Evolutionary conservation across 1,284 basidiomycete species (phyloP).

Genomic region (Sporisorium iseilematis-ciliati): DNA sequence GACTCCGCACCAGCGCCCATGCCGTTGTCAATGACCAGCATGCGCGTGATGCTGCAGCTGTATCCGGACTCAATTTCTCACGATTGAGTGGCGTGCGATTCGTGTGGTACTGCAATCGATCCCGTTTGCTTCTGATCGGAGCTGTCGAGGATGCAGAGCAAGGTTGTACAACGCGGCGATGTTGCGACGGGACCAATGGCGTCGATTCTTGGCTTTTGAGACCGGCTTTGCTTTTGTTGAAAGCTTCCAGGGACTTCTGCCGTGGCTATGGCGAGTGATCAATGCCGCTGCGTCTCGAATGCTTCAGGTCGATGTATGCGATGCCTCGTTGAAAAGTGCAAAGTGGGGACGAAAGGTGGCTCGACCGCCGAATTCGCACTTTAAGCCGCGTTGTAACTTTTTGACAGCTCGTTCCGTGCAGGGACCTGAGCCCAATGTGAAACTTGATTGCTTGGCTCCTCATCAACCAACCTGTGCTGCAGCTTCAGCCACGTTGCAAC

Average conservation of each 20-base stretch:
- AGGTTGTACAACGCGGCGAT: no score
- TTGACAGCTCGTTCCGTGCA: slow-evolving; percentile 11
- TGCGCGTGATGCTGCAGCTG: not conserved
- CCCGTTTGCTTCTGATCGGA: no score
- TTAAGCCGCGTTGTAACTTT: not conserved
- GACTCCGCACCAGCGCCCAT: slow-evolving; percentile 30
- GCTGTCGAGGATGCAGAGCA: no score
- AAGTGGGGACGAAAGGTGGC: slow-evolving; percentile 1
- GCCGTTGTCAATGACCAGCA: slow-evolving; percentile 17
- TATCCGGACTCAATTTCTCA: not conserved
- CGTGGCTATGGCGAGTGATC: no score
- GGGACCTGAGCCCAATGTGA: no score
- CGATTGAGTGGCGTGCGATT: slow-evolving; percentile 1
- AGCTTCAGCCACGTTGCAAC: slow-evolving; percentile 11
- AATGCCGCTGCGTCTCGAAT: no score
- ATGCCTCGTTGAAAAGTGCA: not conserved
- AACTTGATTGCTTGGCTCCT: no score
- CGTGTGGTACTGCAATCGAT: not conserved
- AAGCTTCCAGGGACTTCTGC: no score
- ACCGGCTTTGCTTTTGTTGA: no score
- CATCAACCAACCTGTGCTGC: not conserved
- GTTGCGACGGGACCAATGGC: no score
- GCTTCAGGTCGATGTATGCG: no score
- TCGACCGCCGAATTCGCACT: not conserved
- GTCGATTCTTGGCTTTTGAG: no score